Evolutionary conservation across 768 basidiomycete species (phyloP).

Genomic region (Termitomyces sp.): DNA sequence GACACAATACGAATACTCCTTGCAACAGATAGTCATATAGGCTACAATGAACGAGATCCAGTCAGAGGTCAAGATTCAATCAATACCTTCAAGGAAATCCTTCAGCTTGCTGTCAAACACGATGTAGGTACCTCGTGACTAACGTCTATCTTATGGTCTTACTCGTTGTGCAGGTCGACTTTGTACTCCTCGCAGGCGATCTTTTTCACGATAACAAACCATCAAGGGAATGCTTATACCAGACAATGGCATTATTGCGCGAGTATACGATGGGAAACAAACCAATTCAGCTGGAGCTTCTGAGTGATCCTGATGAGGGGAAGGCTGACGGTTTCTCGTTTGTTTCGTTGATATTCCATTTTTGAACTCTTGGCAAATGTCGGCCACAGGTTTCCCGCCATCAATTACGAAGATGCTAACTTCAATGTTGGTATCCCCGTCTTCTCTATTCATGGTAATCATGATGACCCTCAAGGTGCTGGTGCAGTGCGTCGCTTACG

Average conservation of each 20-base stretch:
- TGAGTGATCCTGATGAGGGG: slow-evolving; percentile 92
- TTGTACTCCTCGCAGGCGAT: slow-evolving; percentile 92
- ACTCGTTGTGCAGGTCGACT: slow-evolving; percentile 67
- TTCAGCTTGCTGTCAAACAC: slow-evolving; percentile 85
- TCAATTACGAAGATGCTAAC: slow-evolving; percentile 97
- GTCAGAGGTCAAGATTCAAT: slow-evolving; percentile 93
- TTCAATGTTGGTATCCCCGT: slow-evolving; percentile 95
- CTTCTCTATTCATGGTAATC: slow-evolving; percentile 98
- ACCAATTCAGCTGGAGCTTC: slow-evolving; percentile 84
- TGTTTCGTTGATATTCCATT: slow-evolving; percentile 21
- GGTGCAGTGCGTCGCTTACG: slow-evolving; percentile 60
- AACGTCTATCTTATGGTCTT: slow-evolving; percentile 6
- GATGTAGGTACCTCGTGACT: slow-evolving; percentile 47
- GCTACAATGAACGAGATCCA: slow-evolving; percentile 92
- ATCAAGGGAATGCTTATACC: slow-evolving; percentile 83
- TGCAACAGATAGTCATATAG: slow-evolving; percentile 95
- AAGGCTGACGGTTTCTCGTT: slow-evolving; percentile 82
- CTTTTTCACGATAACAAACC: slow-evolving; percentile 98
- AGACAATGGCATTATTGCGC: slow-evolving; percentile 82
- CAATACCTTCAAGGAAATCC: slow-evolving; percentile 90
- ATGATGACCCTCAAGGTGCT: slow-evolving; percentile 97
- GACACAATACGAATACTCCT: slow-evolving; percentile 81
- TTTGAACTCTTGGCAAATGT: not conserved
- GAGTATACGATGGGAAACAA: slow-evolving; percentile 88
- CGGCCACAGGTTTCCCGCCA: slow-evolving; percentile 75